Evolutionary conservation across 257 asterid genomes (phyloP).

Genomic region (Scutellaria minor): DNA sequence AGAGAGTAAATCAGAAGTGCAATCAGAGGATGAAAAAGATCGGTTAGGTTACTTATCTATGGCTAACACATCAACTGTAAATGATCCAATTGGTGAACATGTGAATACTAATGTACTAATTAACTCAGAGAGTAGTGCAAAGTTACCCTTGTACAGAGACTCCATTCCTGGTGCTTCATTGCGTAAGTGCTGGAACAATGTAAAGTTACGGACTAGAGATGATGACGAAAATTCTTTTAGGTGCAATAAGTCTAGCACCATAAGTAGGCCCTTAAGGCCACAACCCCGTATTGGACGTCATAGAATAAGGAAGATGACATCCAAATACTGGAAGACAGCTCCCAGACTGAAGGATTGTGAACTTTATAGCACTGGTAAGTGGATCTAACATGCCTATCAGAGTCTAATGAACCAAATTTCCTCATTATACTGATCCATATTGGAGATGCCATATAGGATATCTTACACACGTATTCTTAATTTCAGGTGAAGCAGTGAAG

Average conservation of each 20-base stretch:
- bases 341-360: constrained; percentile 68
- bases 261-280: constrained; percentile 63
- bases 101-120: constrained; percentile 58
- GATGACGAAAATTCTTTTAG: constrained; percentile 90
- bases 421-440: not conserved
- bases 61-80: constrained; percentile 62
- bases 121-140: constrained; percentile 85
- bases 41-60: constrained; percentile 46
- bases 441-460: not conserved
- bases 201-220: constrained; percentile 91
- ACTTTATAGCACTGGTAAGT: constrained; percentile 67
- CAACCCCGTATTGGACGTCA: constrained; percentile 60
- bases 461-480: constrained; percentile 4
- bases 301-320: constrained; percentile 75
- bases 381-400: constrained; percentile 1
- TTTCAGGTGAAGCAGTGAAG: constrained; percentile 74
- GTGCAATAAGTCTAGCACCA: constrained; percentile 71
- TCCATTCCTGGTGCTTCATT: constrained; percentile 60
- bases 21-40: constrained; percentile 42
- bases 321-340: constrained; percentile 75
- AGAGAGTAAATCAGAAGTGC: constrained; percentile 43
- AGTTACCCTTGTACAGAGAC: constrained; percentile 78
- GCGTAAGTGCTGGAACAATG: constrained; percentile 69
- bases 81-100: constrained; percentile 56
- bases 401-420: not conserved